Conservation (phyloP, 441 rosid genomes). For the Geranium incanum region DNA sequence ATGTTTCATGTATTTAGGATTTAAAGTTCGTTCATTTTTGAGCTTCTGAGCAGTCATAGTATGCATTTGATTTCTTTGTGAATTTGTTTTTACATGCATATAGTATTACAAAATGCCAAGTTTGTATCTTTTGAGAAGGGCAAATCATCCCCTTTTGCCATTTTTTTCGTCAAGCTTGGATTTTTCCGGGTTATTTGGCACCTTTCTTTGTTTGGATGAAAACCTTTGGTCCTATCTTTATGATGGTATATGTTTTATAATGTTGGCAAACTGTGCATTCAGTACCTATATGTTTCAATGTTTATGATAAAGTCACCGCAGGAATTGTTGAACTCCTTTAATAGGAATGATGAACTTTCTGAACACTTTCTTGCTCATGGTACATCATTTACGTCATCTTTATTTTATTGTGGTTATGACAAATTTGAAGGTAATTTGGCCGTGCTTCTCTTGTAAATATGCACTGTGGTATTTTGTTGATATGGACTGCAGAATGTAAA, state of each 20-base stretch:
- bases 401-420: too few species aligned
- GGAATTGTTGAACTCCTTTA: too few species aligned
- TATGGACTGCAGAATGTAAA: too few species aligned
- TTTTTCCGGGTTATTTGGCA: background rate
- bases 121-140: background rate
- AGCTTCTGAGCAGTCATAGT: background rate
- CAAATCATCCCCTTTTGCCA: background rate
- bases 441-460: too few species aligned
- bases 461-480: too few species aligned
- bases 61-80: background rate
- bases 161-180: background rate
- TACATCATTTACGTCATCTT: background rate
- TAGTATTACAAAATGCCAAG: background rate
- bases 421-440: too few species aligned
- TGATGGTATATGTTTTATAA: background rate
- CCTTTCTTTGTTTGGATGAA: background rate
- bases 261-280: background rate
- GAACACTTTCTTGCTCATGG: background rate
- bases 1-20: background rate
- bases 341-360: background rate
- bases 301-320: background rate
- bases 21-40: background rate
- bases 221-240: background rate
- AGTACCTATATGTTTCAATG: background rate
- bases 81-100: background rate